Evolutionary conservation across 2,329 filamentous ascomycete species (phyloP).

Genomic region (Mariannaea sp.): DNA sequence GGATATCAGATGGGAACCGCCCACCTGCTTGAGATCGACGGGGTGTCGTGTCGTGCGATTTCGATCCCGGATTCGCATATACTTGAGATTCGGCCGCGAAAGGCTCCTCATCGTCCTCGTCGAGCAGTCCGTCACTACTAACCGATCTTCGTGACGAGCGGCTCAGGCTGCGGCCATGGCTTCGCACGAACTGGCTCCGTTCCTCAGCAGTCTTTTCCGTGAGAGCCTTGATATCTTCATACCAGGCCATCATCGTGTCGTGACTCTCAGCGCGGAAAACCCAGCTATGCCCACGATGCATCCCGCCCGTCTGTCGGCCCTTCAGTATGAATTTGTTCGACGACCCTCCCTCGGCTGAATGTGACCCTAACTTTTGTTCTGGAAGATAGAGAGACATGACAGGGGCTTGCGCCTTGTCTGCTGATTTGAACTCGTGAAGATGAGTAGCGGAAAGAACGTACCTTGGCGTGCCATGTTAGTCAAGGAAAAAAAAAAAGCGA

Average conservation of each 20-base stretch:
- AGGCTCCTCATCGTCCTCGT: slow-evolving; percentile 70
- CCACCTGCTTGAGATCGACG: slow-evolving; percentile 88
- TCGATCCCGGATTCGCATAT: slow-evolving; percentile 52
- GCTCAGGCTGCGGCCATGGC: slow-evolving; percentile 78
- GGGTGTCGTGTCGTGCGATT: slow-evolving; percentile 55
- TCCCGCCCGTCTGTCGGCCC: slow-evolving; percentile 86
- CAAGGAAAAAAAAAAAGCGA: background rate
- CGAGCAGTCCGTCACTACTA: slow-evolving; percentile 79
- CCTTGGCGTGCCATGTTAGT: slow-evolving; percentile 54
- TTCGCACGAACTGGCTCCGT: slow-evolving; percentile 82
- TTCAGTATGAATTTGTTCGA: slow-evolving; percentile 99
- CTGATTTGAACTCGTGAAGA: slow-evolving; percentile 98
- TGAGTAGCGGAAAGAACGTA: slow-evolving; percentile 96
- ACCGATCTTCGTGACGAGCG: slow-evolving; percentile 64
- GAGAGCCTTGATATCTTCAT: slow-evolving; percentile 86
- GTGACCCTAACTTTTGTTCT: slow-evolving; percentile 93
- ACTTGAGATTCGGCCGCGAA: slow-evolving; percentile 59
- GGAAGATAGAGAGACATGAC: slow-evolving; percentile 96
- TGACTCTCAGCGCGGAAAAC: slow-evolving; percentile 74
- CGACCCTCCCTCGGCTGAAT: slow-evolving; percentile 78
- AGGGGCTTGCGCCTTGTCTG: slow-evolving; percentile 86
- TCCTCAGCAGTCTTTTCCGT: slow-evolving; percentile 90
- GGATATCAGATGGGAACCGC: slow-evolving; percentile 93
- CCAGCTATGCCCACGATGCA: slow-evolving; percentile 83
- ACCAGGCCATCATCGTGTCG: slow-evolving; percentile 98